Evolutionary conservation across 345 rosid genomes (phyloP).

Genomic region (Draba incana): DNA sequence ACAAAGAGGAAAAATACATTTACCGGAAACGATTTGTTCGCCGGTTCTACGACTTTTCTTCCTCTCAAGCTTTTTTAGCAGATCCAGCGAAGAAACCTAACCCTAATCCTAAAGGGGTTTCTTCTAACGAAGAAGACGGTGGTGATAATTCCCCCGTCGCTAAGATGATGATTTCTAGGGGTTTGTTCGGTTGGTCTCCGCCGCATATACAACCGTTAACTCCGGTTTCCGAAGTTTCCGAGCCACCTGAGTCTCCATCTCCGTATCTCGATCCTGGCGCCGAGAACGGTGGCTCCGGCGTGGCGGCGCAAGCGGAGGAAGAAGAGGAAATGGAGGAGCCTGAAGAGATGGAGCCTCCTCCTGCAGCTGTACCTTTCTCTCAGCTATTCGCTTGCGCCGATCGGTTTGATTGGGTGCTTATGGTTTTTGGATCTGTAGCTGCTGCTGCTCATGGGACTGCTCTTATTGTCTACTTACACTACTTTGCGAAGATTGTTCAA

Average conservation of each 20-base stretch:
- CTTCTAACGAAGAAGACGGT: constrained; percentile 19
- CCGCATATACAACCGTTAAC: constrained; percentile 97
- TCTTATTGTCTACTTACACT: constrained; percentile 92
- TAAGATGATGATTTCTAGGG: constrained; percentile 85
- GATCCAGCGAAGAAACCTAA: constrained; percentile 49
- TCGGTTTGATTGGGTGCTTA: constrained; percentile 85
- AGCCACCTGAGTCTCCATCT: constrained; percentile 99
- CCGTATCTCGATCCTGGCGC: constrained; percentile 79
- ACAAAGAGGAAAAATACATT: neutral
- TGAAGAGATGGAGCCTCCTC: constrained; percentile 94
- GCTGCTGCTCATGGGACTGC: constrained; percentile 99
- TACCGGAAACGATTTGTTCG: constrained; percentile 33
- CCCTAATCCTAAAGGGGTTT: constrained; percentile 43
- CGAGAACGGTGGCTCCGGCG: constrained; percentile 65
- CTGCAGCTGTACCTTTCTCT: constrained; percentile 95
- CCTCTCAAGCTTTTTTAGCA: constrained; percentile 46
- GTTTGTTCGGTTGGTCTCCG: constrained; percentile 98
- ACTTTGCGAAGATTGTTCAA: constrained; percentile 79
- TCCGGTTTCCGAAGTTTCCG: constrained; percentile 98
- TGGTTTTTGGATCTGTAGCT: constrained; percentile 88
- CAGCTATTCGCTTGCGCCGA: constrained; percentile 86
- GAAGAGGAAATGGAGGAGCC: constrained; percentile 86
- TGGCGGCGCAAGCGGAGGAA: constrained; percentile 63
- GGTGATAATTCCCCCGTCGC: constrained; percentile 32
- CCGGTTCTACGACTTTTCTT: constrained; percentile 29